Percentiles rank a stretch among this genome's conserved stretches.
These are phyloP conservation scores for Lycium barbarum DNA, from an alignment of 257 asterid species.

Conservation along the genomic window DNA sequence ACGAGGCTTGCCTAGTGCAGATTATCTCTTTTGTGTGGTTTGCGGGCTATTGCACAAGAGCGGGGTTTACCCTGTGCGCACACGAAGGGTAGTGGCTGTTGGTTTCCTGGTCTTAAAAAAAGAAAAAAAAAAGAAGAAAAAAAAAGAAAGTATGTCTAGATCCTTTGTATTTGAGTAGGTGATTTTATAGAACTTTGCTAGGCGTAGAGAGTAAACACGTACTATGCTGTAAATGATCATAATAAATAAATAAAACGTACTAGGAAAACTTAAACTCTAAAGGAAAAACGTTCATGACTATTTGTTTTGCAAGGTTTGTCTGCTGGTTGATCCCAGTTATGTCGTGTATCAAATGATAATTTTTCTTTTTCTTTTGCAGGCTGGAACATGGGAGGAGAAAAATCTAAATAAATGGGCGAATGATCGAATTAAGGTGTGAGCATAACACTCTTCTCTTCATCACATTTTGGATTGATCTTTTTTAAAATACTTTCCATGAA, in stretches of 20 bases:
- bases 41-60: no score
- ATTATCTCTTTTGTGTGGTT: no score
- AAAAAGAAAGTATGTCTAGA: not conserved
- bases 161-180: not conserved
- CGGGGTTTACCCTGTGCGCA: no score
- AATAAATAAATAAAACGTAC: conserved; percentile 2
- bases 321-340: not conserved
- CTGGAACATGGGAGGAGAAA: conserved; percentile 68
- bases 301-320: not conserved
- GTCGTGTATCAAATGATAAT: not conserved
- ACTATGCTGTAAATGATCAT: not conserved
- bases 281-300: not conserved
- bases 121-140: no score
- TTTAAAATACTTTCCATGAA: not conserved
- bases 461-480: not conserved
- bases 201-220: not conserved
- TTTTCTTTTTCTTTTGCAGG: conserved; percentile 42
- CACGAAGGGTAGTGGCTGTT: no score
- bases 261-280: not conserved
- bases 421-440: conserved; percentile 52
- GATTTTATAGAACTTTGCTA: not conserved
- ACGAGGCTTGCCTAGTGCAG: no score
- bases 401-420: conserved; percentile 56
- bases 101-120: no score
- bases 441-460: not conserved